These are phyloP conservation scores for Suhomyces taliae DNA, from an alignment of 1,139 yeast genomes.

Conservation along the genomic window DNA sequence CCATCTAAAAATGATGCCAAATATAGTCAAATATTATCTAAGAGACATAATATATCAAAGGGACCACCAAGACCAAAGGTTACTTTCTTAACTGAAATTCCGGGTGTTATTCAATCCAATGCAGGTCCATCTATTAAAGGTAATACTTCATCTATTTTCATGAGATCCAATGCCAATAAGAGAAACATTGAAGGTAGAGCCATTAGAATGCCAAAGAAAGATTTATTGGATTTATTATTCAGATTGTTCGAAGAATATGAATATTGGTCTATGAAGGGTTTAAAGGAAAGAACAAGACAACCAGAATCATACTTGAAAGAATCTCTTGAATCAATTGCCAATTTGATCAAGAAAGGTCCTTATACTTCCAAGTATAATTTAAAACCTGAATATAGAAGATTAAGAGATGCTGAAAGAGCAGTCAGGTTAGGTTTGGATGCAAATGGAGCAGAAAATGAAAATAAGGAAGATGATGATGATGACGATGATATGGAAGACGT, in stretches of 20 bases:
- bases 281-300: slow-evolving; percentile 91
- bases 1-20: slow-evolving; percentile 75
- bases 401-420: slow-evolving; percentile 75
- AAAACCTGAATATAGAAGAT: slow-evolving; percentile 84
- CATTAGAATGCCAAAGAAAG: slow-evolving; percentile 91
- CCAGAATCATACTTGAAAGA: slow-evolving; percentile 94
- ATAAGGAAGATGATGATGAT: slow-evolving; percentile 47
- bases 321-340: slow-evolving; percentile 86
- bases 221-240: slow-evolving; percentile 83
- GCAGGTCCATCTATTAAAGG: slow-evolving; percentile 82
- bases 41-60: slow-evolving; percentile 50
- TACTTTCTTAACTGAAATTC: slow-evolving; percentile 76
- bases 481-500: slow-evolving; percentile 44
- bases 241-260: slow-evolving; percentile 91
- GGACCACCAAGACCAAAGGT: slow-evolving; percentile 64
- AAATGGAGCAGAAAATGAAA: slow-evolving; percentile 44
- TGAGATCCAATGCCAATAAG: slow-evolving; percentile 40
- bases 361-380: slow-evolving; percentile 88
- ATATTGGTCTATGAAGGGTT: slow-evolving; percentile 94
- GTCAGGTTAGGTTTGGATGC: slow-evolving; percentile 52
- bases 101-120: slow-evolving; percentile 83
- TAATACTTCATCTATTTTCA: slow-evolving; percentile 60
- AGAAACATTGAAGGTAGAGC: slow-evolving; percentile 78
- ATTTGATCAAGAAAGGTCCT: slow-evolving; percentile 90
- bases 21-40: slow-evolving; percentile 50